Evolutionary conservation across 257 asterid genomes (phyloP).

Genomic region (Paulownia fortunei): DNA sequence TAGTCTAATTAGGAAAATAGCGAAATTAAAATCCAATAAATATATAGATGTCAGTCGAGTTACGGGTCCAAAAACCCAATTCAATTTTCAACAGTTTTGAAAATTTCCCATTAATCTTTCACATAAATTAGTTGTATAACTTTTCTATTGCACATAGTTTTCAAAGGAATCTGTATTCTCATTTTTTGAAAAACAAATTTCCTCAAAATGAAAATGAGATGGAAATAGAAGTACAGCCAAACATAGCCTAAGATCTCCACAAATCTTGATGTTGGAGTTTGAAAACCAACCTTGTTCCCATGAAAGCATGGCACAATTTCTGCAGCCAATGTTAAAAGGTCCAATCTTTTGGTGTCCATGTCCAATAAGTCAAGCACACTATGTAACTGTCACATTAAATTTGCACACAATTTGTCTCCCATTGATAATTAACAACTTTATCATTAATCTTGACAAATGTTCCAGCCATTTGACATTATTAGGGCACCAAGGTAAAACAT

Average conservation of each 20-base stretch:
- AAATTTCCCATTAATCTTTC: no score
- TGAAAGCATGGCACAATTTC: neutral
- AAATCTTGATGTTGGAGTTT: constrained; percentile 24
- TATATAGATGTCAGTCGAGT: no score
- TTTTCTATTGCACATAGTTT: no score
- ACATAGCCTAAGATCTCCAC: neutral
- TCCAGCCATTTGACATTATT: neutral
- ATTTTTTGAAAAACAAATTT: neutral
- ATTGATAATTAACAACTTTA: neutral
- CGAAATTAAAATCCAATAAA: no score
- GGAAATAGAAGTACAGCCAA: neutral
- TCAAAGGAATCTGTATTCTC: neutral
- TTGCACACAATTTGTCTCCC: constrained; percentile 29
- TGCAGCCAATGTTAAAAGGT: neutral
- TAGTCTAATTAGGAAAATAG: no score
- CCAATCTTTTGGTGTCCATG: constrained; percentile 13
- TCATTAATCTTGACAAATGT: neutral
- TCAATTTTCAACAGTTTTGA: no score
- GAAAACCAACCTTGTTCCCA: neutral
- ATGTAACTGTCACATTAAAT: constrained; percentile 26
- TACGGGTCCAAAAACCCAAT: no score
- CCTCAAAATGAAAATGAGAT: neutral
- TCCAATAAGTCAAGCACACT: constrained; percentile 17
- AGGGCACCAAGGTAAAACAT: no score
- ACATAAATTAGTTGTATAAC: no score